A percentile compares a stretch with the other conserved stretches of the same genome.
Evolutionary conservation across 2,329 filamentous ascomycete genomes (phyloP).

Genomic region (Penicillium sp.): DNA sequence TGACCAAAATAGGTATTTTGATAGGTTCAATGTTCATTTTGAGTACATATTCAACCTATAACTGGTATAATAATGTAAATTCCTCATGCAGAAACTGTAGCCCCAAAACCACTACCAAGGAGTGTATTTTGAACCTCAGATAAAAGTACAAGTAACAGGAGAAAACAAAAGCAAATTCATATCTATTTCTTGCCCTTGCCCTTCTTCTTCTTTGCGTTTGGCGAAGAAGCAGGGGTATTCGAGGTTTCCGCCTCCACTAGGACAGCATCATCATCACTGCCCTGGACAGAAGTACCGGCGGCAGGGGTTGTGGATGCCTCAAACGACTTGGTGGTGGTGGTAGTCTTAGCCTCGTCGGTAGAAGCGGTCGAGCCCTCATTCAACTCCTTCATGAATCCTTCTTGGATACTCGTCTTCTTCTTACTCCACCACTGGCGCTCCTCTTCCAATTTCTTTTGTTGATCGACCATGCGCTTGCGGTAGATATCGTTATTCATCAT

Average conservation of each 20-base stretch:
- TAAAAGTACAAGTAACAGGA: conserved; percentile 2
- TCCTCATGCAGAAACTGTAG: background rate
- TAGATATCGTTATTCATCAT: conserved; percentile 81
- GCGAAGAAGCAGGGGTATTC: conserved; percentile 22
- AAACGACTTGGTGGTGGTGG: conserved; percentile 14
- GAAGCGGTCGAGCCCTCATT: conserved; percentile 34
- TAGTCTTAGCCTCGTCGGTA: conserved; percentile 13
- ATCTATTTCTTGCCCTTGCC: conserved; percentile 47
- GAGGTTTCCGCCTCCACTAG: conserved; percentile 65
- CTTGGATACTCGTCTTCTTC: conserved; percentile 68
- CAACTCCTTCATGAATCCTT: conserved; percentile 81
- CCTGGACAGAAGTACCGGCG: conserved; percentile 32
- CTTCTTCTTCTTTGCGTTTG: conserved; percentile 42
- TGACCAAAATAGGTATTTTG: background rate
- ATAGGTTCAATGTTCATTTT: no score
- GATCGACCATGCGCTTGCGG: conserved; percentile 69
- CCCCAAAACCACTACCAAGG: background rate
- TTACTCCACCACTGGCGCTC: conserved; percentile 95
- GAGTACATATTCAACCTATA: background rate
- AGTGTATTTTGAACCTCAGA: background rate
- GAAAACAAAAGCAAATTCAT: background rate
- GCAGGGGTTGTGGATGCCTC: conserved; percentile 26
- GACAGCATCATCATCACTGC: conserved; percentile 71
- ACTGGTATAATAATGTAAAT: conserved; percentile 4
- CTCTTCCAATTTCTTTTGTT: conserved; percentile 65